These are phyloP conservation scores for Sanghuangporus weigelae DNA, from an alignment of 1,284 basidiomycete genomes.

Conservation along the genomic window DNA sequence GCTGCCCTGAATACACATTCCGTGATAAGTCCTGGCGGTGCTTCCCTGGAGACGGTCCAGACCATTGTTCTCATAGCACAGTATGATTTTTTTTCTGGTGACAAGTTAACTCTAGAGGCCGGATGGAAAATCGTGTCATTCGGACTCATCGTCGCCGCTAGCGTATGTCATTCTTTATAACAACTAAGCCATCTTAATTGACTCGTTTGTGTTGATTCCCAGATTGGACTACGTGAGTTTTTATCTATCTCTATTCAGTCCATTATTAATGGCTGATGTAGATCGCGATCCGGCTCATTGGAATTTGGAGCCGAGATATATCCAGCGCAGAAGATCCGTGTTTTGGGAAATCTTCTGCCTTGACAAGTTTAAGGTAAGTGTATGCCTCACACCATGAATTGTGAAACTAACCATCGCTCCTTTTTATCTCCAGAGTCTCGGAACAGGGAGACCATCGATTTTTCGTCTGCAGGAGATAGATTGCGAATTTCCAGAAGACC, in stretches of 20 bases:
- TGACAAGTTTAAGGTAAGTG: constrained; percentile 15
- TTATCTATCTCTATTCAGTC: neutral
- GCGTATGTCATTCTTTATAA: constrained; percentile 36
- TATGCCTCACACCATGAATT: neutral
- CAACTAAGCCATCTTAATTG: constrained; percentile 17
- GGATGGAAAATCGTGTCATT: constrained; percentile 59
- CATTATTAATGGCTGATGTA: constrained; percentile 1
- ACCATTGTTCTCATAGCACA: constrained; percentile 60
- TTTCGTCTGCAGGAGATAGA: constrained; percentile 12
- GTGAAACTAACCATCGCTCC: too few relatives aligned
- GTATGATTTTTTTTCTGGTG: constrained; percentile 51
- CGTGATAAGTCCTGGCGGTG: constrained; percentile 54
- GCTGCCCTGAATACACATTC: constrained; percentile 60
- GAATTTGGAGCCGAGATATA: constrained; percentile 21
- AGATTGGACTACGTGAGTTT: constrained; percentile 61
- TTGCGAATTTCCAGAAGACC: constrained; percentile 11
- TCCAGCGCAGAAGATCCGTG: constrained; percentile 22
- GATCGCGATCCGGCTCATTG: constrained; percentile 27
- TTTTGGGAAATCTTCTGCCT: constrained; percentile 25
- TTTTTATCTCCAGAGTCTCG: neutral
- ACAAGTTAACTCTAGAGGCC: constrained; percentile 52
- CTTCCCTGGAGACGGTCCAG: constrained; percentile 64
- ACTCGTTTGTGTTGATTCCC: constrained; percentile 8
- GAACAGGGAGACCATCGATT: constrained; percentile 9
- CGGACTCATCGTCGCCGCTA: constrained; percentile 57